phyloP scores from a whole-genome alignment of 306 rosid species.

The Hippophae rhamnoides region DNA sequence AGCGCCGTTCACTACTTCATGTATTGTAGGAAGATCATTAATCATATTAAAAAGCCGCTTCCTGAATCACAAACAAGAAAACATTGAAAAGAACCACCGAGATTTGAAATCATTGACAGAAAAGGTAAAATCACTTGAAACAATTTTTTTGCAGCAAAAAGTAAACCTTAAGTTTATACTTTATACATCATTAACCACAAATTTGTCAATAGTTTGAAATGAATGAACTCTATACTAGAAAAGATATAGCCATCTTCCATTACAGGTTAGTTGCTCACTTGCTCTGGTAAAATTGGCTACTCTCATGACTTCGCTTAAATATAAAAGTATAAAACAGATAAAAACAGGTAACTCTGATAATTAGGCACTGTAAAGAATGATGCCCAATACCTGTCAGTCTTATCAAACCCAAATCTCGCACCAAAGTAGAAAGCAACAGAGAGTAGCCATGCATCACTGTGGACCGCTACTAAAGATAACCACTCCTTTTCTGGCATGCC shows the following conservation, averaged over 20 bases:
- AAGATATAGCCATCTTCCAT: no score
- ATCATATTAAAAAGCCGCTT: slow-evolving; percentile 76
- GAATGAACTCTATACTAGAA: no score
- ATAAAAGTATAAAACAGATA: not conserved
- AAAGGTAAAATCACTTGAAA: no score
- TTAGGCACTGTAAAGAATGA: not conserved
- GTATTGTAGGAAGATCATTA: slow-evolving; percentile 74
- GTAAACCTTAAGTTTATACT: no score
- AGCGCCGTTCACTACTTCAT: slow-evolving; percentile 72
- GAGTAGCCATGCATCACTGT: slow-evolving; percentile 92
- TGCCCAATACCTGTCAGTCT: slow-evolving; percentile 53
- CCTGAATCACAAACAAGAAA: slow-evolving; percentile 32
- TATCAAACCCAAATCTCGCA: slow-evolving; percentile 86
- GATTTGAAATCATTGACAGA: no score
- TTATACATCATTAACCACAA: no score
- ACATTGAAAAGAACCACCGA: no score
- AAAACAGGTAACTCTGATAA: not conserved
- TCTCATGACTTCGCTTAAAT: no score
- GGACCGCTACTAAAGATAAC: slow-evolving; percentile 86
- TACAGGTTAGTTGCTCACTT: no score
- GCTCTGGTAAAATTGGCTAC: no score
- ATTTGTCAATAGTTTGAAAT: no score
- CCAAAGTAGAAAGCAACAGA: slow-evolving; percentile 91
- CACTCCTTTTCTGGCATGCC: slow-evolving; percentile 92
- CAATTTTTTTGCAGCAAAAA: no score